Base-by-base conservation (phyloP, 768 basidiomycete genomes). In the Leccinum aurantiacum region DNA sequence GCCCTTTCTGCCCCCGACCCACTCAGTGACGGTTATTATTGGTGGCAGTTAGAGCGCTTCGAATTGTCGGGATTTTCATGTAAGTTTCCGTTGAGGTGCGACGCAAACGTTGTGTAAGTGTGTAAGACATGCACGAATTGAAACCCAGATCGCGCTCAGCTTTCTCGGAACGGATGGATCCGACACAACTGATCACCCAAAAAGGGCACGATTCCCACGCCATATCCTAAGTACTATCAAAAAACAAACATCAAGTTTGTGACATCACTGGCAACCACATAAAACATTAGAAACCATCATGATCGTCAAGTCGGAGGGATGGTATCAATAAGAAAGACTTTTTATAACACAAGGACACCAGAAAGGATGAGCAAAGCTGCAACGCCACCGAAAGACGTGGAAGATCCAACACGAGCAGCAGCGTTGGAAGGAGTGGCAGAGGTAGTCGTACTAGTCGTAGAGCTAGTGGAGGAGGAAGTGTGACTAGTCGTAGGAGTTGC, bases 351-450 rank as follows among this genome's bases (percentile, higher is more conserved):
- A 4, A 72, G 52, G 11, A 64, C 51, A 15, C 67, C 69, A 35
- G 64, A 64, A 9, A 71, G 65, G 4, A 31, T 63, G 37, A 73
- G 50, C 19, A 72, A 2, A 6, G 62, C 62, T 2, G 67, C 65
- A 10, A 61, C 27, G 41, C 67, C 61, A 37, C 59, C 63, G 3
- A 73, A 35, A n/a, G 73, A 64, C 15, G 54, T 37, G 5, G 69
- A 63, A 10, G 67, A 59, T 4, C 62, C 69, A 3, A 63, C 22
- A 15, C 71, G 69, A 15, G 54, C 50, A 8, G 71, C 73, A 22
- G 69, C 71, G 1, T 35, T 63, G 35, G 59, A 65, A 1, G 71
- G 8, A 22, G 72, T 61, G 1, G 68, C 15, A 5, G 65, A 35
- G 0, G 63, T 6, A 1, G 63, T 44, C 3, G 38, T 38, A 31